Evolutionary conservation across 805 yeast genomes (phyloP).

Genomic region (Saturnispora bothae): DNA sequence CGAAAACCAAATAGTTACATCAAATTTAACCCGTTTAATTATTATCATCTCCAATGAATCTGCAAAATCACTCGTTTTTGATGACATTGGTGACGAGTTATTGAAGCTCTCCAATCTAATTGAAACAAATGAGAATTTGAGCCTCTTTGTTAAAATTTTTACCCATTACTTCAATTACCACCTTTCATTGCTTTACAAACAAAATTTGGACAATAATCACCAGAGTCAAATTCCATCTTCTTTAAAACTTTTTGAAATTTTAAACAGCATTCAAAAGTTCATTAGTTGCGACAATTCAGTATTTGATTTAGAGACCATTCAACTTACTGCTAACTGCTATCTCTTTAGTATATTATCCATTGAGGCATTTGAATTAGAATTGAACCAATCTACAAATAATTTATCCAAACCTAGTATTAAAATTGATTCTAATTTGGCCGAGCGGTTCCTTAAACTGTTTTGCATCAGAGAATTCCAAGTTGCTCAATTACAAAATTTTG

Average conservation of each 20-base stretch:
- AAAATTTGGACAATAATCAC: too few relatives aligned
- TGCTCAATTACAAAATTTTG: conserved; percentile 25
- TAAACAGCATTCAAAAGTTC: neutral
- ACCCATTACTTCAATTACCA: conserved; percentile 3
- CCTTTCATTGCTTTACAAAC: too few relatives aligned
- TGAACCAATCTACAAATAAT: neutral
- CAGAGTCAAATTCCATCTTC: neutral
- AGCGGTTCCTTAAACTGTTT: conserved; percentile 32
- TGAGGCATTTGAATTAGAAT: conserved; percentile 5
- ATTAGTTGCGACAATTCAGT: neutral
- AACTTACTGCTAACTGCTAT: neutral
- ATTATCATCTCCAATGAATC: conserved; percentile 1
- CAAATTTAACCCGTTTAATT: neutral
- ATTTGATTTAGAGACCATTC: neutral
- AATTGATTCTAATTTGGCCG: conserved; percentile 11
- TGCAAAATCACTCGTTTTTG: neutral
- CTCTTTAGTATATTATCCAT: conserved; percentile 1
- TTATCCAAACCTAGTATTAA: neutral
- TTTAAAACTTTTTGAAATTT: neutral
- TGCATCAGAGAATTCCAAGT: conserved; percentile 38
- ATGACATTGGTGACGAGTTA: conserved; percentile 6
- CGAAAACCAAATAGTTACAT: neutral
- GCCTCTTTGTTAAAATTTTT: neutral
- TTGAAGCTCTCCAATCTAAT: too few relatives aligned
- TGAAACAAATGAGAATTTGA: conserved; percentile 4